Conservation (phyloP, 441 rosid species). For the Flueggea neowawraea region DNA sequence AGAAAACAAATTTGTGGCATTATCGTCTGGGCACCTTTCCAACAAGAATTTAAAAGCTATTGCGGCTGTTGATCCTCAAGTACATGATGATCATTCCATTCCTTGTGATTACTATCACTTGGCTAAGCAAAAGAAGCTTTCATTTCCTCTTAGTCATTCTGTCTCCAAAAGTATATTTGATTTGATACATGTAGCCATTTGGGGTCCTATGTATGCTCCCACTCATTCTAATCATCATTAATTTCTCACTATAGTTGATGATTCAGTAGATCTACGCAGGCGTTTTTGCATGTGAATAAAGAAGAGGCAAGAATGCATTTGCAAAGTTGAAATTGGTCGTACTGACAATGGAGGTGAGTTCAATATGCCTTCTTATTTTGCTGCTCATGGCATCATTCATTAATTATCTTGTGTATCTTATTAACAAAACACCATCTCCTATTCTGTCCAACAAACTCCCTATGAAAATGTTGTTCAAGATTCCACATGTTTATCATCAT, state of each 20-base stretch:
- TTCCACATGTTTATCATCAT: neutral
- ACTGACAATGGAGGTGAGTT: neutral
- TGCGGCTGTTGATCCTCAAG: no score
- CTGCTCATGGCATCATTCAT: neutral
- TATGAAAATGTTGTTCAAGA: neutral
- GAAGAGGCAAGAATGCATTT: rapidly evolving
- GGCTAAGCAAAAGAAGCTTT: neutral
- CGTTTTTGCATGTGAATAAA: neutral
- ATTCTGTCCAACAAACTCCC: neutral
- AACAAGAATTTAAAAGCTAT: no score
- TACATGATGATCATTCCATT: no score
- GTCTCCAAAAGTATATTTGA: neutral
- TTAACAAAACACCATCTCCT: neutral
- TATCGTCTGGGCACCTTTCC: no score
- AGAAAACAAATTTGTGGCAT: no score
- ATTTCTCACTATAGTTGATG: neutral
- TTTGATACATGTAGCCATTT: neutral
- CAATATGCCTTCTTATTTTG: neutral
- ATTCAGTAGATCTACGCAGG: neutral
- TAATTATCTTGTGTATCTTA: neutral
- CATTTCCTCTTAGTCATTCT: neutral
- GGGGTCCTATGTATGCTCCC: neutral
- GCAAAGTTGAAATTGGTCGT: neutral
- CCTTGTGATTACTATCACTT: neutral
- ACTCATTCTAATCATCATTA: neutral